Evolutionary conservation across 345 rosid species (phyloP).

Genomic region (Aquilaria malaccensis): DNA sequence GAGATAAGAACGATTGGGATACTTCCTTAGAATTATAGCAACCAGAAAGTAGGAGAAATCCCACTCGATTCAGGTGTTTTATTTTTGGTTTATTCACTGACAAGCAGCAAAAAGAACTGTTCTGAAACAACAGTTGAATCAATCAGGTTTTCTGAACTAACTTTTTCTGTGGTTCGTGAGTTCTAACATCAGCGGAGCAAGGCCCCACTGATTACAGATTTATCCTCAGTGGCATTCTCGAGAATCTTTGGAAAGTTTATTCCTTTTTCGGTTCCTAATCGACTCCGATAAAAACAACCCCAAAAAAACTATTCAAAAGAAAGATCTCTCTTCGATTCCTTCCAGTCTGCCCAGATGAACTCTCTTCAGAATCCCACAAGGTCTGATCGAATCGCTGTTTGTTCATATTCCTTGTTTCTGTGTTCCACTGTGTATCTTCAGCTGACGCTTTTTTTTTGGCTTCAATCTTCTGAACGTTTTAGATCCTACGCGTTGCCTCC

Average conservation of each 20-base stretch:
- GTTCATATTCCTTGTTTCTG: neutral
- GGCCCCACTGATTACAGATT: no score
- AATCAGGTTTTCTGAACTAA: no score
- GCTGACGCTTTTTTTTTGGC: neutral
- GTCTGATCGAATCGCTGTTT: constrained; percentile 18
- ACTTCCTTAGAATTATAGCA: no score
- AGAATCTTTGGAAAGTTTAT: neutral
- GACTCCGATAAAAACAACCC: neutral
- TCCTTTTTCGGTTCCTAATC: neutral
- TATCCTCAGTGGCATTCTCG: neutral
- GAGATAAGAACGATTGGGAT: no score
- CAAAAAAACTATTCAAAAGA: neutral
- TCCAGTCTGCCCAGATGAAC: constrained; percentile 7
- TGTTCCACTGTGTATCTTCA: neutral
- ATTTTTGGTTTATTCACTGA: no score
- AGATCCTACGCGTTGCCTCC: constrained; percentile 51
- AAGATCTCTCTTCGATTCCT: neutral
- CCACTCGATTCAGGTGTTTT: no score
- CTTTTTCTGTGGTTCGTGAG: no score
- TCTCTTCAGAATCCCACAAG: constrained; percentile 57
- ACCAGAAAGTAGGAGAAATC: no score
- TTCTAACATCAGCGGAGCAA: no score
- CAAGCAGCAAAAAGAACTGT: no score
- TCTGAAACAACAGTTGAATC: no score
- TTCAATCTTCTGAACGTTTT: constrained; percentile 11